These are phyloP conservation scores for Calycina herbarum DNA, from an alignment of 2,329 filamentous ascomycete species.

Conservation along the genomic window DNA sequence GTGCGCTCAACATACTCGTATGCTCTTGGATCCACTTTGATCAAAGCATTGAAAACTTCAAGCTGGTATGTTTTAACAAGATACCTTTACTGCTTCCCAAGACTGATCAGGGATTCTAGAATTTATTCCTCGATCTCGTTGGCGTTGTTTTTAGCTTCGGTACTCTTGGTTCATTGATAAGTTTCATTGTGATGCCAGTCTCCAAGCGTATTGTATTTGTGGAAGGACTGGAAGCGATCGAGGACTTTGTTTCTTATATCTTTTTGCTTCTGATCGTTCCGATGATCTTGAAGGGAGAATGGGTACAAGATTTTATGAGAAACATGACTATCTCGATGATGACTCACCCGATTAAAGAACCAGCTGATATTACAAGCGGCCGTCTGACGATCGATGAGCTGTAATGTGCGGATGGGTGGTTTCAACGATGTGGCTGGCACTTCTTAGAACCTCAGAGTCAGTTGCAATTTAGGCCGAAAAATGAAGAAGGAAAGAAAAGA, in stretches of 20 bases:
- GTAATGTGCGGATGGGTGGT: neutral
- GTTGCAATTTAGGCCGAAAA: too few species aligned
- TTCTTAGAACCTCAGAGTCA: too few species aligned
- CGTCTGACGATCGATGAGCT: neutral
- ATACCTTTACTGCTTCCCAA: too few species aligned
- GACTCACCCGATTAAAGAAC: neutral
- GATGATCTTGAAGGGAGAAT: neutral
- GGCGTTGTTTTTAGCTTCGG: neutral
- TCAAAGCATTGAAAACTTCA: neutral
- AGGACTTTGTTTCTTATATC: neutral
- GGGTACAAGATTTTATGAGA: neutral
- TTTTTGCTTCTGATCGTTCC: conserved; percentile 6
- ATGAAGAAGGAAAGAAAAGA: too few species aligned
- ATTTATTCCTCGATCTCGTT: neutral
- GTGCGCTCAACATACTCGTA: neutral
- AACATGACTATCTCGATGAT: neutral
- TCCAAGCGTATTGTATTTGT: conserved; percentile 9
- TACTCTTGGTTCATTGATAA: conserved; percentile 4
- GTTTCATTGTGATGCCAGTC: conserved; percentile 13
- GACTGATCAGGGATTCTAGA: neutral
- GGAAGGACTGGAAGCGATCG: neutral
- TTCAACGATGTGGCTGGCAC: too few species aligned
- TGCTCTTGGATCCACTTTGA: neutral
- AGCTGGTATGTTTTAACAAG: conserved; percentile 4
- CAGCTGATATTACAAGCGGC: neutral